Conservation (phyloP, 495 filamentous ascomycete species). For the Aspergillus bridgeri region DNA sequence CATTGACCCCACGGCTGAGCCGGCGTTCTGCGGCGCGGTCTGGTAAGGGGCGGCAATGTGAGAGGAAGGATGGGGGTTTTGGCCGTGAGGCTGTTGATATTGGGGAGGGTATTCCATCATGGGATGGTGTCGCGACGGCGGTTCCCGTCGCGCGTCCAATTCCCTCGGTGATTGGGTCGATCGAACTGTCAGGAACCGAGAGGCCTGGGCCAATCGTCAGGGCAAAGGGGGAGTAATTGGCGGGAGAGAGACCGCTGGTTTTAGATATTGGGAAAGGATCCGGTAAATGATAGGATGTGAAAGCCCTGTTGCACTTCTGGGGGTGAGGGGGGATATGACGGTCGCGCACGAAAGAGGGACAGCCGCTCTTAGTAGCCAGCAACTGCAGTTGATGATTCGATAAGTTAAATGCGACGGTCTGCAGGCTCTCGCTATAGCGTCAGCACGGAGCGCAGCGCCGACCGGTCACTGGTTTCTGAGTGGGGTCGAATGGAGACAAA, state of each 20-base stretch:
- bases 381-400: slow-evolving; percentile 42
- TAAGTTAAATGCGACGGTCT: slow-evolving; percentile 33
- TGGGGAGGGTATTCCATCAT: slow-evolving; percentile 56
- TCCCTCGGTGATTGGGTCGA: slow-evolving; percentile 23
- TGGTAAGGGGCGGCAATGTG: slow-evolving; percentile 51
- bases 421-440: slow-evolving; percentile 39
- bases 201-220: slow-evolving; percentile 16
- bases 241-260: slow-evolving; percentile 7
- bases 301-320: slow-evolving; percentile 21
- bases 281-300: slow-evolving; percentile 22
- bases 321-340: slow-evolving; percentile 17
- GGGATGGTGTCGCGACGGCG: slow-evolving; percentile 21
- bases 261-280: slow-evolving; percentile 1
- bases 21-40: slow-evolving; percentile 43
- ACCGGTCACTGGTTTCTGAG: slow-evolving; percentile 44
- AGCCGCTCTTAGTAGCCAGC: slow-evolving; percentile 25
- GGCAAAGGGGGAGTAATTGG: slow-evolving; percentile 15
- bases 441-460: slow-evolving; percentile 42
- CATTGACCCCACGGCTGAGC: slow-evolving; percentile 46
- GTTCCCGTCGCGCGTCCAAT: slow-evolving; percentile 31
- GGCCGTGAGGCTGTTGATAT: slow-evolving; percentile 54
- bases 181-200: slow-evolving; percentile 22
- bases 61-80: slow-evolving; percentile 50
- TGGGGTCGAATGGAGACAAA: slow-evolving; percentile 24
- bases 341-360: slow-evolving; percentile 26